phyloP scores from a whole-genome alignment of 169 alveolate species.

The Plasmodium gaboni region DNA sequence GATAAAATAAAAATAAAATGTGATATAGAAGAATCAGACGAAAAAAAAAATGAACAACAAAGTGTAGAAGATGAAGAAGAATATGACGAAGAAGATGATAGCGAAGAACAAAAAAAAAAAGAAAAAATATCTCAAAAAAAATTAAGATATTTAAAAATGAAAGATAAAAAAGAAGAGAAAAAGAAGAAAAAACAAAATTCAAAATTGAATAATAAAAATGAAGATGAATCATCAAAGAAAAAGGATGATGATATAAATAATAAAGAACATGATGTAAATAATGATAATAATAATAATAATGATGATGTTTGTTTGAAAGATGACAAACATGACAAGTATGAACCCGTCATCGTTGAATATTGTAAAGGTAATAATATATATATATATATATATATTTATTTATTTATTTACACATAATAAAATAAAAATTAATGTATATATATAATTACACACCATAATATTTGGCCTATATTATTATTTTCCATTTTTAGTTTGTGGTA shows the following conservation, averaged over 20 bases:
- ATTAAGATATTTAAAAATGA: slow-evolving; percentile 59
- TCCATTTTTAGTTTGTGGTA: slow-evolving; percentile 80
- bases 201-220: slow-evolving; percentile 25
- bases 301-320: background rate
- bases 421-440: too few relatives aligned
- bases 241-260: slow-evolving; percentile 21
- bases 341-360: slow-evolving; percentile 67
- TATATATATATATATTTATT: too few relatives aligned
- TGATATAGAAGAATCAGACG: slow-evolving; percentile 23
- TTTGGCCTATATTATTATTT: background rate
- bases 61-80: slow-evolving; percentile 40
- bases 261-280: slow-evolving; percentile 10
- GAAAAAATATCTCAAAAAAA: slow-evolving; percentile 58
- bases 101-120: slow-evolving; percentile 15
- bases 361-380: slow-evolving; percentile 38
- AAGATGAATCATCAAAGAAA: background rate
- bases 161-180: slow-evolving; percentile 69
- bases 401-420: too few relatives aligned
- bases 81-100: slow-evolving; percentile 18
- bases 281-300: slow-evolving; percentile 7
- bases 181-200: slow-evolving; percentile 30
- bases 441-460: too few relatives aligned
- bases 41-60: slow-evolving; percentile 18
- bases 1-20: slow-evolving; percentile 24
- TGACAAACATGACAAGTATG: slow-evolving; percentile 19